phyloP scores from a whole-genome alignment of 345 rosid genomes.

The Clausena lansium region DNA sequence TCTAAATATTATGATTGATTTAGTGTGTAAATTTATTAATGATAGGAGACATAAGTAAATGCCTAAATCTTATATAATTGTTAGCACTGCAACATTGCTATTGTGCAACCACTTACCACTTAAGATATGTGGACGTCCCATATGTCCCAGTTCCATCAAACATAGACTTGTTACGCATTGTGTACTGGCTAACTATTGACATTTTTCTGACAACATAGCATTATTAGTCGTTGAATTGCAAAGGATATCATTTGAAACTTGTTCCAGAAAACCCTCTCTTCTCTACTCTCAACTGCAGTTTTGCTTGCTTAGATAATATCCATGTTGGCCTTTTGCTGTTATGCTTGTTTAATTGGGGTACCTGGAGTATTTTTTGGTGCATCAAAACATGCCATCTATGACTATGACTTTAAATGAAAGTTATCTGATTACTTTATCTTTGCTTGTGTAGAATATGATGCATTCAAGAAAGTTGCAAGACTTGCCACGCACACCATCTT shows the following conservation, averaged over 20 bases:
- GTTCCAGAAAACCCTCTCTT: neutral
- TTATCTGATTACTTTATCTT: neutral
- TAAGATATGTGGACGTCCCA: neutral
- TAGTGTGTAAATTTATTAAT: neutral
- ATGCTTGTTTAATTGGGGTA: neutral
- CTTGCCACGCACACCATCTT: conserved; percentile 47
- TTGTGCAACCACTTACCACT: neutral
- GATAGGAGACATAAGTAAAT: neutral
- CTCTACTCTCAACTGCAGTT: neutral
- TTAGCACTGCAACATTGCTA: neutral
- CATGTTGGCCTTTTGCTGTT: neutral
- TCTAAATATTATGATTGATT: neutral
- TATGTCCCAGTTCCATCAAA: neutral
- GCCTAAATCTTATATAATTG: neutral
- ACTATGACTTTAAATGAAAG: neutral
- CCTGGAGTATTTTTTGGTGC: neutral
- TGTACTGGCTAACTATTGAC: neutral
- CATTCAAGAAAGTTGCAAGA: conserved; percentile 52
- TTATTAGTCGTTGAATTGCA: neutral
- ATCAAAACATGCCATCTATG: neutral
- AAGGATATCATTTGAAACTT: neutral
- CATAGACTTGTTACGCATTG: neutral
- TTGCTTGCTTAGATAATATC: neutral
- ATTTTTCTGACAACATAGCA: neutral
- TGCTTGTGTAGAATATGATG: conserved; percentile 34